Conservation (phyloP, 1,139 yeast species). For the Geotrichum histeridarum region DNA sequence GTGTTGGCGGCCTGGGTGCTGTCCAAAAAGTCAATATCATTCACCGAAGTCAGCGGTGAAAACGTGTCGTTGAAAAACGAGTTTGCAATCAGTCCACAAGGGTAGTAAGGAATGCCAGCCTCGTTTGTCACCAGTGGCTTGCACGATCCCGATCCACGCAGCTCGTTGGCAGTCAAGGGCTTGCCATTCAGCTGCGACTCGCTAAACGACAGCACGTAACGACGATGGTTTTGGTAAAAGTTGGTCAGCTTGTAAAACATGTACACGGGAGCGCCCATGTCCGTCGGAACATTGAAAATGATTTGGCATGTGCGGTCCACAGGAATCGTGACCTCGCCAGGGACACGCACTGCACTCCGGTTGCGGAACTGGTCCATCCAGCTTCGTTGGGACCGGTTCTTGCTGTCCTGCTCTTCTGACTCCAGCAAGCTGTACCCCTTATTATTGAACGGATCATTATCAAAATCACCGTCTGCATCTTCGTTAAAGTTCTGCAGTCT, state of each 20-base stretch:
- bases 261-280: conserved; percentile 69
- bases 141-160: conserved; percentile 81
- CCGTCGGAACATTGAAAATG: conserved; percentile 72
- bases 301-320: conserved; percentile 52
- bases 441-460: conserved; percentile 6
- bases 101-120: conserved; percentile 61
- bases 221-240: conserved; percentile 89
- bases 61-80: conserved; percentile 86
- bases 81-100: conserved; percentile 95
- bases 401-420: neutral
- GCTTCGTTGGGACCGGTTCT: neutral
- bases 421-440: too few relatives aligned
- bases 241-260: conserved; percentile 75
- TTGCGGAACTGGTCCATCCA: neutral
- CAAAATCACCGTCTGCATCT: conserved; percentile 3
- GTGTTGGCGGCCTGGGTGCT: conserved; percentile 35
- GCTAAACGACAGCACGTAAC: conserved; percentile 83
- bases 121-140: conserved; percentile 63
- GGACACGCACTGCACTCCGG: conserved; percentile 1
- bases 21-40: conserved; percentile 26
- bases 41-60: conserved; percentile 48
- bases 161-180: conserved; percentile 49
- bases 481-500: conserved; percentile 42
- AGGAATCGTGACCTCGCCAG: conserved; percentile 17
- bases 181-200: conserved; percentile 86